Conservation (phyloP, 2,329 filamentous ascomycete species). For the Tolypocladium ovalisporum region DNA sequence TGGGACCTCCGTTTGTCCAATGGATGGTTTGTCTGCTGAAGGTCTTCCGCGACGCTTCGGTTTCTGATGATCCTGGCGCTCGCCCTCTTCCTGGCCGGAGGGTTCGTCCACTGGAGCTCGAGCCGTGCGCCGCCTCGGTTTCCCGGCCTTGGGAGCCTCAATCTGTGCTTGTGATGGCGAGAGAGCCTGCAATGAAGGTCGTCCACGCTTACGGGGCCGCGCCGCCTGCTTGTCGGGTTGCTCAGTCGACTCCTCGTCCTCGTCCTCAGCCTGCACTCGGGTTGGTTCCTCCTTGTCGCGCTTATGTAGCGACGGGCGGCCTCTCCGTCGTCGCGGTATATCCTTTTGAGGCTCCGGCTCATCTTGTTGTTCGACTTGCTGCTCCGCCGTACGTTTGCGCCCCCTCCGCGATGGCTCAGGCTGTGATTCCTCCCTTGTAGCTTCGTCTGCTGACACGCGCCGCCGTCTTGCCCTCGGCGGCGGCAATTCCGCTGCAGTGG, state of each 20-base stretch:
- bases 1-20: background rate
- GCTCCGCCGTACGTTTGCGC: background rate
- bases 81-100: background rate
- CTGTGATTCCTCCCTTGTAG: constrained; percentile 2
- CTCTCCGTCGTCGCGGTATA: constrained; percentile 5
- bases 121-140: background rate
- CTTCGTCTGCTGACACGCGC: background rate
- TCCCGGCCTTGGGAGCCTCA: background rate
- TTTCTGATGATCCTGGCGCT: background rate
- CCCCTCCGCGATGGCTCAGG: constrained; percentile 1
- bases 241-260: background rate
- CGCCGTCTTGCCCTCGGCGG: background rate
- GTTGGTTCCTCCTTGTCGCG: background rate
- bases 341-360: constrained; percentile 4
- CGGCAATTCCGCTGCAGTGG: constrained; percentile 16
- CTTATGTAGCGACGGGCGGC: constrained; percentile 9
- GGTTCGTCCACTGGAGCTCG: no score
- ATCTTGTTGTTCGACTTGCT: constrained; percentile 2
- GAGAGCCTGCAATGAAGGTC: constrained; percentile 6
- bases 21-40: background rate
- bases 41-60: background rate
- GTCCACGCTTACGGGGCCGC: constrained; percentile 10
- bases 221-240: background rate
- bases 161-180: background rate
- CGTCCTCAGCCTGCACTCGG: constrained; percentile 1